Base-by-base conservation (phyloP, 2,329 filamentous ascomycete species). In the Monosporascus sp. region DNA sequence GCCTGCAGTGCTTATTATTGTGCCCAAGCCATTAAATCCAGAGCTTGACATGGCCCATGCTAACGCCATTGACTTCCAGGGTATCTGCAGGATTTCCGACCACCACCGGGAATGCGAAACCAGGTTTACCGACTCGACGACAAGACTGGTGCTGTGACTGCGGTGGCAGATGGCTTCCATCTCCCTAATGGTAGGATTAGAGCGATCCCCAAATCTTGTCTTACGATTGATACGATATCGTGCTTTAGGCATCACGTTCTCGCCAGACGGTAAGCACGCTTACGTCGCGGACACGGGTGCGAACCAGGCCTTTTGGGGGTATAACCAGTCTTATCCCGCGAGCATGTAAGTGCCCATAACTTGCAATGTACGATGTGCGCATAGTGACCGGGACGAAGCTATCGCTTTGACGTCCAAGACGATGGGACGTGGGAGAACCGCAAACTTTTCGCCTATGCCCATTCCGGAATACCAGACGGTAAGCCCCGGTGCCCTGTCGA, bases 71-170 rank as follows among this genome's bases (percentile, higher is more conserved):
- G 22, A 28, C 14, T n/a, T 35, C 31, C 22, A 46, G 43, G 67
- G 3, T 79, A 74, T 55, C 71, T 79, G 43, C 82, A 86, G 61
- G 72, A 79, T 24, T 85, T 86, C 59, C 74, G 82, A 0, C 78
- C 78, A 0, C 58, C 65, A 6, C 81, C 81, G 0, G 76, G 75
- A 0, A 63, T 85, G 11, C 78, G 73, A 5, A 79, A 78, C 53
- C 82, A 86, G 60, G 79, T 85, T 0, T 86, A 86, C 63, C 75
- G 80, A 2, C 77, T 78, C 46, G 75, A 80, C 45, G 74, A 76
- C 1, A 60, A 56, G 0, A 82, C 76, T 0, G 78, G 78, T 0
- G 75, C 78, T 1, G 67, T 85, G 4, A 73, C 75, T 1, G 77
- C 78, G 0, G 81, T 82, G 3, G 82, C 82, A 0, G 82, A 86